These are phyloP conservation scores for Aspergillus incahuasiensis DNA, from an alignment of 495 filamentous ascomycete species.

Conservation along the genomic window DNA sequence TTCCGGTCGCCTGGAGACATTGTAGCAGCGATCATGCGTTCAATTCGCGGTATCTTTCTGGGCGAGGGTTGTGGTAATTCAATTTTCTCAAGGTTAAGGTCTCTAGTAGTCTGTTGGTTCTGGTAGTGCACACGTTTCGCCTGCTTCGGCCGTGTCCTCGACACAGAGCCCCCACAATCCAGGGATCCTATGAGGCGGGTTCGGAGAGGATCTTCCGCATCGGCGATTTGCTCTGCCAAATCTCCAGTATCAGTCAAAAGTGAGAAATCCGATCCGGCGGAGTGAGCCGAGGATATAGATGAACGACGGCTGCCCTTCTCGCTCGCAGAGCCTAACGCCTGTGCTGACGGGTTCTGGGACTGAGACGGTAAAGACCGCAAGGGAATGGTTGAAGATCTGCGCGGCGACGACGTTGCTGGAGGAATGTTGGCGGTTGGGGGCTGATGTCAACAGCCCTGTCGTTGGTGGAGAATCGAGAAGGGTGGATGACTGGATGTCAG, in stretches of 20 bases:
- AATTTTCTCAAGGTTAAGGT: conserved; percentile 65
- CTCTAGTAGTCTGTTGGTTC: conserved; percentile 40
- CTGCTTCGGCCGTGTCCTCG: conserved; percentile 29
- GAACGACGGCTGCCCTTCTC: conserved; percentile 50
- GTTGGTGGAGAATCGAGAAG: not conserved
- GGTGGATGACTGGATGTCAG: not conserved
- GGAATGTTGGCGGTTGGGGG: conserved; percentile 58
- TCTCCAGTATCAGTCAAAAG: conserved; percentile 91
- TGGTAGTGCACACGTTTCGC: conserved; percentile 52
- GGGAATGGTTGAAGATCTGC: conserved; percentile 49
- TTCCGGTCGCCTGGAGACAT: conserved; percentile 74
- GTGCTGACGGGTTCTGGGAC: conserved; percentile 28
- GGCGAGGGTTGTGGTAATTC: conserved; percentile 66
- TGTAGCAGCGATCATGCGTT: conserved; percentile 69
- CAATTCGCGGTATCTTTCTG: conserved; percentile 55
- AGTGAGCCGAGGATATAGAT: conserved; percentile 54
- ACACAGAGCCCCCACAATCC: conserved; percentile 47
- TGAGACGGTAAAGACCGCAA: conserved; percentile 49
- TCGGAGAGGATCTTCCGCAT: conserved; percentile 72
- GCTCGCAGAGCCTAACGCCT: conserved; percentile 36
- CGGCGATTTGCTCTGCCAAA: conserved; percentile 81
- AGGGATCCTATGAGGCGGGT: conserved; percentile 58
- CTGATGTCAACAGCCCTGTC: conserved; percentile 42
- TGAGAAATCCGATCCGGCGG: conserved; percentile 68
- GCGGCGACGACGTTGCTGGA: conserved; percentile 46